A percentile compares a stretch with the other conserved stretches of the same genome.
Conservation (phyloP, 495 filamentous ascomycete genomes). For the Aspergillus mulundensis region DNA sequence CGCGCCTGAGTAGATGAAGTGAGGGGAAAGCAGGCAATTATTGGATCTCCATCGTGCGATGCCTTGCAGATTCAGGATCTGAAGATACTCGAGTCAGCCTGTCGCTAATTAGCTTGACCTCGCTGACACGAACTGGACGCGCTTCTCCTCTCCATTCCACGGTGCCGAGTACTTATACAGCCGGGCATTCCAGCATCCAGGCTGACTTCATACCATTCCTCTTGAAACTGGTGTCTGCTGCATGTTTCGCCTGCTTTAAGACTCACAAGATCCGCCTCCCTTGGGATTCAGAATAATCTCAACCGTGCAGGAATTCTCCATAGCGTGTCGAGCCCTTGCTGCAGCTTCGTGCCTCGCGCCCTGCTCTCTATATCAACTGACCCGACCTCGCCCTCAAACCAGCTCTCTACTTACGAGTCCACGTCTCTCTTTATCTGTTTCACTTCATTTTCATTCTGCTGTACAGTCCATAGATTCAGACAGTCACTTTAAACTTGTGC, state of each 20-base stretch:
- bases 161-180: conserved; percentile 5
- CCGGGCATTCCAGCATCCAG: conserved; percentile 9
- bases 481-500: neutral
- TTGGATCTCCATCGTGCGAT: conserved; percentile 9
- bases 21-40: conserved; percentile 12
- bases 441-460: neutral
- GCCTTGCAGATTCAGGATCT: conserved; percentile 11
- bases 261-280: neutral
- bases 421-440: conserved; percentile 1
- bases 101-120: neutral
- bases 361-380: conserved; percentile 4
- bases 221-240: conserved; percentile 9
- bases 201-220: conserved; percentile 1
- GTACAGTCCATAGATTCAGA: neutral
- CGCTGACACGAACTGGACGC: conserved; percentile 20
- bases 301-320: conserved; percentile 12
- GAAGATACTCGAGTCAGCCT: conserved; percentile 8
- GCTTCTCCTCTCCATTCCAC: conserved; percentile 5
- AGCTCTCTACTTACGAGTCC: neutral
- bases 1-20: conserved; percentile 6
- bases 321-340: conserved; percentile 12
- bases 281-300: conserved; percentile 6
- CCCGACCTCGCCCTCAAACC: neutral
- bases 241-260: conserved; percentile 14
- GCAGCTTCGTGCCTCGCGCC: neutral